phyloP scores from a whole-genome alignment of 1,284 basidiomycete genomes.

The Hemileia vastatrix region DNA sequence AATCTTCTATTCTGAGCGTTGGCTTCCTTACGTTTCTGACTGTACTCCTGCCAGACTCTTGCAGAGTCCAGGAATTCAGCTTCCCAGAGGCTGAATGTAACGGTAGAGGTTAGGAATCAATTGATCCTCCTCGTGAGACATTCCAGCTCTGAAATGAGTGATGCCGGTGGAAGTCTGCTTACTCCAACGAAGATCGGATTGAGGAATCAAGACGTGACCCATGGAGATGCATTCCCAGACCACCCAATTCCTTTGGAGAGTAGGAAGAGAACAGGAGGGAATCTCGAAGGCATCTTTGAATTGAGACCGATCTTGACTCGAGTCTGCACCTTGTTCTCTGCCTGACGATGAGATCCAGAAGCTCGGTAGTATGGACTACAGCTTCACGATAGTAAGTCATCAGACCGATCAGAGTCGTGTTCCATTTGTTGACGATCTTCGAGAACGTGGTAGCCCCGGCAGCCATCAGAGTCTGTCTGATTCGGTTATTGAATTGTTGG shows the following conservation, averaged over 20 bases:
- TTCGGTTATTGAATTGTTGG: constrained; percentile 40
- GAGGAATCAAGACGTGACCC: constrained; percentile 41
- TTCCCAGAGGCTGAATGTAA: constrained; percentile 44
- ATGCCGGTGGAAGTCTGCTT: constrained; percentile 47
- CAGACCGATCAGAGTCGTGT: constrained; percentile 41
- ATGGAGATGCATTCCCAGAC: constrained; percentile 43
- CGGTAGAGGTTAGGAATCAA: constrained; percentile 42
- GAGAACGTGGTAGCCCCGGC: constrained; percentile 43
- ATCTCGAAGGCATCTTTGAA: constrained; percentile 44
- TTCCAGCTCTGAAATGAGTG: constrained; percentile 93
- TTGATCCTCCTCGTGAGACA: constrained; percentile 64
- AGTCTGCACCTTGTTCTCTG: constrained; percentile 45
- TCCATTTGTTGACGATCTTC: constrained; percentile 45
- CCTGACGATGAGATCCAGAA: constrained; percentile 42
- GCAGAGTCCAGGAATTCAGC: constrained; percentile 41
- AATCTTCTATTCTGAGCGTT: constrained; percentile 42
- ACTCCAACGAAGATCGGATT: constrained; percentile 40
- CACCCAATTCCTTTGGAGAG: constrained; percentile 36
- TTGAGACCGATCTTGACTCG: constrained; percentile 45
- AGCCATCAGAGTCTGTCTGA: constrained; percentile 42
- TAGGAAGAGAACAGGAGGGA: too few relatives aligned
- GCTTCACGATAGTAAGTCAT: constrained; percentile 45
- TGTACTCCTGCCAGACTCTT: constrained; percentile 44
- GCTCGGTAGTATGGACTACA: constrained; percentile 40
- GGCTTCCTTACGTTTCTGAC: constrained; percentile 43